Percentiles rank a stretch among this genome's conserved stretches.
Conservation (phyloP, 1,284 basidiomycete species). For the Sanguinoderma infundibulare region DNA sequence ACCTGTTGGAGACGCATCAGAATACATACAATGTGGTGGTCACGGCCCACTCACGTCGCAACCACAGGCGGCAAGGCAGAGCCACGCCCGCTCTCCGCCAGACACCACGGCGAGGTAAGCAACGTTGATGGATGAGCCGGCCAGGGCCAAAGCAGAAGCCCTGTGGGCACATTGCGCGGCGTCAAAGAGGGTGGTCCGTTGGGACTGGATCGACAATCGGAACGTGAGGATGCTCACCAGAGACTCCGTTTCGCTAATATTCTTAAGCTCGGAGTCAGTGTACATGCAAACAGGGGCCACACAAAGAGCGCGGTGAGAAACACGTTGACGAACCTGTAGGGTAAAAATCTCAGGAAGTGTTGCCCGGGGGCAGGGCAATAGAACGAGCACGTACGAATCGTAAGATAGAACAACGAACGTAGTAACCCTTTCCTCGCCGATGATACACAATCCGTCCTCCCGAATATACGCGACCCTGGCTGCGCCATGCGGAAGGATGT, state of each 20-base stretch:
- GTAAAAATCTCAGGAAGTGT: background rate
- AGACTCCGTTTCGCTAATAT: conserved; percentile 45
- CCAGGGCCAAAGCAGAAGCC: conserved; percentile 49
- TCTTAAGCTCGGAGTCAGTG: conserved; percentile 39
- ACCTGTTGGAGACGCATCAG: conserved; percentile 3
- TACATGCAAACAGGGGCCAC: conserved; percentile 45
- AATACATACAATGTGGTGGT: background rate
- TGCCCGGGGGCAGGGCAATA: background rate
- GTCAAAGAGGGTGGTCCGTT: background rate
- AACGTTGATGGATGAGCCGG: conserved; percentile 50
- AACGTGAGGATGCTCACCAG: conserved; percentile 33
- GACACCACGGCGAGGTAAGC: conserved; percentile 50
- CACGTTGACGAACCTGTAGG: conserved; percentile 42
- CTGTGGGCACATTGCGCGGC: conserved; percentile 24
- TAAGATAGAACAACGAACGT: conserved; percentile 46
- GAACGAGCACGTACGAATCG: conserved; percentile 39
- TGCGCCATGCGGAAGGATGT: conserved; percentile 11
- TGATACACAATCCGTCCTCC: conserved; percentile 44
- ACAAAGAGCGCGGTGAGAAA: conserved; percentile 51
- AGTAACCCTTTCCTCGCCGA: conserved; percentile 44
- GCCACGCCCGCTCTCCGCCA: conserved; percentile 55
- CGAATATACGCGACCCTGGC: conserved; percentile 42
- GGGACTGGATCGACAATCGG: background rate
- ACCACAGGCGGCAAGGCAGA: conserved; percentile 57
- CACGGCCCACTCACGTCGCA: conserved; percentile 45